Evolutionary conservation across 495 filamentous ascomycete species (phyloP).

Genomic region (Hypomontagnella submonticulosa): DNA sequence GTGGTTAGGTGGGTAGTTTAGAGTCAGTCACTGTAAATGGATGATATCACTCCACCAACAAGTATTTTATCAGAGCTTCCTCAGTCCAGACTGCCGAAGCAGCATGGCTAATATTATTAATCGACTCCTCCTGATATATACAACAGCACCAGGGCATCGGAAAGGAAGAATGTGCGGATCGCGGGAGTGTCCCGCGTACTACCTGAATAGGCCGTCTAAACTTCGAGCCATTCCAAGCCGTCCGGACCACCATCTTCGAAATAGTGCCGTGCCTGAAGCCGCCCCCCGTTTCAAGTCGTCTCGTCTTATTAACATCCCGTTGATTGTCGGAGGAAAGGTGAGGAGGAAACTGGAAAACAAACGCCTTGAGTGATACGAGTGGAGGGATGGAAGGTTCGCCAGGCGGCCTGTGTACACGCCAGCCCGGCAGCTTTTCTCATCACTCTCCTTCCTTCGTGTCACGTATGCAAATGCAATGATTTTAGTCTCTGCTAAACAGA

Average conservation of each 20-base stretch:
- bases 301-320: constrained; percentile 37
- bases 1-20: too few relatives aligned
- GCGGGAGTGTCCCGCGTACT: constrained; percentile 17
- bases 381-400: neutral
- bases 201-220: constrained; percentile 11
- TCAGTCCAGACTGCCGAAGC: constrained; percentile 14
- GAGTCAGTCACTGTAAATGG: neutral
- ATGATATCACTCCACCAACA: constrained; percentile 3
- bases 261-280: constrained; percentile 17
- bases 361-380: constrained; percentile 40
- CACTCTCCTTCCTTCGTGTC: constrained; percentile 21
- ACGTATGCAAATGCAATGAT: constrained; percentile 44
- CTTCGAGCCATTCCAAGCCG: constrained; percentile 13
- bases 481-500: constrained; percentile 34
- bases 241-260: constrained; percentile 19
- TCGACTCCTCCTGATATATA: constrained; percentile 39
- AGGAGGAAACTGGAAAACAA: constrained; percentile 21
- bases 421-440: constrained; percentile 11
- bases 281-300: constrained; percentile 15
- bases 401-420: constrained; percentile 2
- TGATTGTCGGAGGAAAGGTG: constrained; percentile 12
- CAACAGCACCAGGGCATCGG: constrained; percentile 26
- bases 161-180: constrained; percentile 6
- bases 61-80: constrained; percentile 1
- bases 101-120: constrained; percentile 37